These are phyloP conservation scores for Saccharomyces hybrid DNA, from an alignment of 1,139 yeast species.

Conservation along the genomic window DNA sequence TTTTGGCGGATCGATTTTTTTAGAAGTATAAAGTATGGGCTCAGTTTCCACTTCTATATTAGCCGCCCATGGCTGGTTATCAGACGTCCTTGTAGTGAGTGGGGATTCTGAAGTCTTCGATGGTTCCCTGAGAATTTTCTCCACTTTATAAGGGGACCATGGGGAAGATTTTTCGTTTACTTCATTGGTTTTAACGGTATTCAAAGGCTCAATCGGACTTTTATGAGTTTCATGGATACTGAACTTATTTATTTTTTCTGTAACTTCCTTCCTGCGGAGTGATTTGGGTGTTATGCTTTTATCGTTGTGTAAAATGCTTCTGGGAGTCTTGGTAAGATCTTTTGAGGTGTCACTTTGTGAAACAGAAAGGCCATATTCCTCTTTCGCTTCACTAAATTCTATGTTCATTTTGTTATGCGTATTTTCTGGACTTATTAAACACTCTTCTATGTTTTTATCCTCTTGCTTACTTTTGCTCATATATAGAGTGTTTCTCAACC, in stretches of 20 bases:
- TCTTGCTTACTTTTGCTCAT: conserved; percentile 1
- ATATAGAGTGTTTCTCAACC: conserved; percentile 14
- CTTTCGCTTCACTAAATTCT: background rate
- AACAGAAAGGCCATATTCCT: background rate
- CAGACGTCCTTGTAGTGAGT: background rate
- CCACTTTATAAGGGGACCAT: conserved; percentile 27
- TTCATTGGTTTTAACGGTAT: background rate
- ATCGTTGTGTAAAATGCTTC: conserved; percentile 1
- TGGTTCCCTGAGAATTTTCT: conserved; percentile 11
- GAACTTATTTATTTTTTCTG: background rate
- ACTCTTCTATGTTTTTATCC: background rate
- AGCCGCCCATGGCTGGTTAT: background rate
- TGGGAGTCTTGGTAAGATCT: conserved; percentile 7
- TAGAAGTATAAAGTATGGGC: background rate
- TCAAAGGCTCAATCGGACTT: background rate
- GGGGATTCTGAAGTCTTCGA: background rate
- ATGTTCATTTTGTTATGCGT: conserved; percentile 7
- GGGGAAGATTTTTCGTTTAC: conserved; percentile 11
- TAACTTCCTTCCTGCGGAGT: conserved; percentile 6
- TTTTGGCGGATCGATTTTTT: background rate
- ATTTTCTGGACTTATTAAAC: conserved; percentile 15
- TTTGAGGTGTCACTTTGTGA: background rate
- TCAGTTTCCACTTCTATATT: background rate
- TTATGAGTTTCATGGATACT: background rate
- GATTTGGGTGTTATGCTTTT: conserved; percentile 14